Conservation (phyloP, 2,329 filamentous ascomycete species). For the Penicillium hordei region DNA sequence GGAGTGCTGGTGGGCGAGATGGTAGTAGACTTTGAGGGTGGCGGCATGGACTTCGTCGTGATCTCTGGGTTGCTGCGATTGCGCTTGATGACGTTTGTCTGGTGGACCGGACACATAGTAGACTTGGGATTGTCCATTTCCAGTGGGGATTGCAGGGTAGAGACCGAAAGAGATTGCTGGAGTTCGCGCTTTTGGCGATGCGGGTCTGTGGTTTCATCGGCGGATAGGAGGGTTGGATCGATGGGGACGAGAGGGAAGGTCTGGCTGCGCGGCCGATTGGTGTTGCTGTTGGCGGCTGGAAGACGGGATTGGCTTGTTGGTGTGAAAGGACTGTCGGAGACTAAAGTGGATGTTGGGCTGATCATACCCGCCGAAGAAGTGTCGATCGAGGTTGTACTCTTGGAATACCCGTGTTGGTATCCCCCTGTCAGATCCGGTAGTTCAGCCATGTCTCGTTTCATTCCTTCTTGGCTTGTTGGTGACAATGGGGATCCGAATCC, state of each 20-base stretch:
- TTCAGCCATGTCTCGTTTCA: conserved; percentile 60
- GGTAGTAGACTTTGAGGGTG: conserved; percentile 42
- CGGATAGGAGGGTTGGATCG: conserved; percentile 54
- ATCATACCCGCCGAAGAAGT: conserved; percentile 68
- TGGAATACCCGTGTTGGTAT: conserved; percentile 65
- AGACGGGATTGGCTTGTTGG: conserved; percentile 53
- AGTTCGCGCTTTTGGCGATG: conserved; percentile 55
- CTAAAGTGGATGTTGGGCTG: conserved; percentile 74
- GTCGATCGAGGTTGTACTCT: conserved; percentile 65
- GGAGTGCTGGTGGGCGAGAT: conserved; percentile 57
- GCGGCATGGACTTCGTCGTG: conserved; percentile 43
- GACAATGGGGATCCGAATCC: conserved; percentile 68
- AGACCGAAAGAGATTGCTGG: conserved; percentile 41
- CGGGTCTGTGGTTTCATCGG: conserved; percentile 53
- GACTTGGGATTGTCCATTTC: conserved; percentile 44
- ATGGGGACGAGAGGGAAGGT: conserved; percentile 70
- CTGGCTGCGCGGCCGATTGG: conserved; percentile 78
- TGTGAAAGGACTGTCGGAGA: conserved; percentile 73
- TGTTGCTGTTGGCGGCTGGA: conserved; percentile 52
- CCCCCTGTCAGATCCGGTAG: conserved; percentile 62
- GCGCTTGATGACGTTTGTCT: conserved; percentile 40
- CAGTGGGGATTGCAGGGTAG: conserved; percentile 53
- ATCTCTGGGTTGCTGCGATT: conserved; percentile 49
- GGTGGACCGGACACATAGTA: conserved; percentile 28
- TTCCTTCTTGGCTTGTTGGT: conserved; percentile 67